phyloP scores from a whole-genome alignment of 192 early-diverging fungal genomes.

The Backusella parvicylindrica region DNA sequence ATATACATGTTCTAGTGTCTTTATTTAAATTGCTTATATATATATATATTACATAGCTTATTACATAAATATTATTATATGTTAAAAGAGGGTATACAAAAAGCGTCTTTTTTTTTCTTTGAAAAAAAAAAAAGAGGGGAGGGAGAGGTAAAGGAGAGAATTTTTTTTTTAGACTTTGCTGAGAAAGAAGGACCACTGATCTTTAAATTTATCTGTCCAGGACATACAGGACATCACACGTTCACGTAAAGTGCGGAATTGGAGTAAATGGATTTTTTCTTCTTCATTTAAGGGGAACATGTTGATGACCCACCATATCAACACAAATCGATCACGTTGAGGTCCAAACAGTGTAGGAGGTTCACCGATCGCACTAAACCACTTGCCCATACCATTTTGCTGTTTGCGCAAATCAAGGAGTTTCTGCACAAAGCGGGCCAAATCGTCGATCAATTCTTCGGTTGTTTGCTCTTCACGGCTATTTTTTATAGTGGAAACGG shows the following conservation, averaged over 20 bases:
- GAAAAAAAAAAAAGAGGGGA: not conserved
- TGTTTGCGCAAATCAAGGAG: not conserved
- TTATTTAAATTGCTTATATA: not conserved
- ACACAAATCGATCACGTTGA: not conserved
- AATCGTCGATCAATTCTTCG: constrained; percentile 9
- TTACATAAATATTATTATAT: not conserved
- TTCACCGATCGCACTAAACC: constrained; percentile 30
- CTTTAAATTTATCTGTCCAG: constrained; percentile 45
- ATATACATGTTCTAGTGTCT: not conserved
- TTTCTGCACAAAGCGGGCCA: constrained; percentile 2
- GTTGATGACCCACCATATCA: constrained; percentile 49
- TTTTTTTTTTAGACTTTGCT: not conserved
- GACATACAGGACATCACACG: constrained; percentile 37
- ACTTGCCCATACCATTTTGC: constrained; percentile 9
- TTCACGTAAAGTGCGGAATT: constrained; percentile 39
- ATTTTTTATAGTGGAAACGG: not conserved
- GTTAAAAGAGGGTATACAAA: not conserved
- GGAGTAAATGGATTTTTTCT: constrained; percentile 45
- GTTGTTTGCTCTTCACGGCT: constrained; percentile 18
- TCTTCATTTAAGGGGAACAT: constrained; percentile 43
- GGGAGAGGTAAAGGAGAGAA: not conserved
- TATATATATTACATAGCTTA: not conserved
- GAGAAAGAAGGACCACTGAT: constrained; percentile 24
- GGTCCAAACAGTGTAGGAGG: constrained; percentile 20
- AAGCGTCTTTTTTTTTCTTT: not conserved